Evolutionary conservation across 1,139 yeast species (phyloP).

Genomic region (Candida sanyaensis): DNA sequence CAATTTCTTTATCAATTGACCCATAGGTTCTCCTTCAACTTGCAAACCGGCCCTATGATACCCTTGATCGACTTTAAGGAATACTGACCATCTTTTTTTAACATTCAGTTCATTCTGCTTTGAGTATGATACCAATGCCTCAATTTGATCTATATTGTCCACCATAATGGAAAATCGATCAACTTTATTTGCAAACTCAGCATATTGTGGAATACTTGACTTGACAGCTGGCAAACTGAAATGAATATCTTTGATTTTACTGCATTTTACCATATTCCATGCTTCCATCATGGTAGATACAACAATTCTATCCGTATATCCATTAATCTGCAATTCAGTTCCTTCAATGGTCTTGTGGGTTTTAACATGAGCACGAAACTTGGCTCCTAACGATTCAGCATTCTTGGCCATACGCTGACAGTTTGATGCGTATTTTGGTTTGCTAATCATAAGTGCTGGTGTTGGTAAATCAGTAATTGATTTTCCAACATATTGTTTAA

Average conservation of each 20-base stretch:
- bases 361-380: conserved; percentile 70
- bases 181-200: conserved; percentile 40
- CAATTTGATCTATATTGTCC: conserved; percentile 60
- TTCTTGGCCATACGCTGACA: conserved; percentile 33
- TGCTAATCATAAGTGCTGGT: conserved; percentile 35
- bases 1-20: conserved; percentile 29
- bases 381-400: conserved; percentile 29
- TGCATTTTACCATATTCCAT: conserved; percentile 49
- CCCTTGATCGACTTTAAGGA: conserved; percentile 62
- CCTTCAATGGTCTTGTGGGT: conserved; percentile 63
- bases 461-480: conserved; percentile 33
- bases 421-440: conserved; percentile 23
- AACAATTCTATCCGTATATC: conserved; percentile 49
- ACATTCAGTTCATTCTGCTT: conserved; percentile 16
- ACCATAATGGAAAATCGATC: conserved; percentile 57
- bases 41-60: conserved; percentile 64
- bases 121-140: conserved; percentile 41
- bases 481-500: conserved; percentile 27
- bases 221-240: conserved; percentile 71
- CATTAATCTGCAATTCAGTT: conserved; percentile 30
- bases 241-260: conserved; percentile 57
- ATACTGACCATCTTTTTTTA: conserved; percentile 53
- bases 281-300: conserved; percentile 75
- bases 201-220: conserved; percentile 52
- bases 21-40: conserved; percentile 29